Percentiles rank a stretch among this genome's conserved stretches.
Conservation (phyloP, 192 early-diverging fungal species). For the Coemansia umbellata region DNA sequence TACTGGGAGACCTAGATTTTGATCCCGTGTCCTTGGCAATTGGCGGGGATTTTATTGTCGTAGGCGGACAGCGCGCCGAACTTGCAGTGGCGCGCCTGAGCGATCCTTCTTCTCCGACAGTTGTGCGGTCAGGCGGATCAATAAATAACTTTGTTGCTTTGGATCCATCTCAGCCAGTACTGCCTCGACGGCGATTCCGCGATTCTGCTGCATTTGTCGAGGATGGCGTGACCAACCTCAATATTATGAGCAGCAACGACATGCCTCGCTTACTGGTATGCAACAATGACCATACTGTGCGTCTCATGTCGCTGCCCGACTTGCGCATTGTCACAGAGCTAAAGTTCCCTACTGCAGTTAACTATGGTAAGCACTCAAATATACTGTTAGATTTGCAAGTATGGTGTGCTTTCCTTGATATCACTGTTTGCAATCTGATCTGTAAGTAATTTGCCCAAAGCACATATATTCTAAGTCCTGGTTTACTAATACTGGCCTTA, state of each 20-base stretch:
- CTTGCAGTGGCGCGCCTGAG: conserved; percentile 63
- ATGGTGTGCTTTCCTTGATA: too few relatives aligned
- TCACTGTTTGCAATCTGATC: too few relatives aligned
- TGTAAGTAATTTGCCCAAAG: background rate
- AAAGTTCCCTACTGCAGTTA: conserved; percentile 84
- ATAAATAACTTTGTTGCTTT: conserved; percentile 49
- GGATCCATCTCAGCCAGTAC: conserved; percentile 20
- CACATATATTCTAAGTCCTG: background rate
- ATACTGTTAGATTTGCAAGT: too few relatives aligned
- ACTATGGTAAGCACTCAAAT: conserved; percentile 67
- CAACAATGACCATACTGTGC: conserved; percentile 94
- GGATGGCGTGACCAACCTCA: conserved; percentile 85
- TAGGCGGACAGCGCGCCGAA: conserved; percentile 87
- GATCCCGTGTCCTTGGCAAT: conserved; percentile 73
- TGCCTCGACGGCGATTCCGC: conserved; percentile 33
- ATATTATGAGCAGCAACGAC: conserved; percentile 29
- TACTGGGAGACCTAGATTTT: conserved; percentile 73
- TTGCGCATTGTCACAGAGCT: conserved; percentile 72
- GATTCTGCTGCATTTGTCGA: conserved; percentile 54
- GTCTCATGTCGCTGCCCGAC: conserved; percentile 78
- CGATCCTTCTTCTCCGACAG: conserved; percentile 21
- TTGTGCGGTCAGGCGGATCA: conserved; percentile 34
- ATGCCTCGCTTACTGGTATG: conserved; percentile 77
- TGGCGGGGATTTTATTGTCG: conserved; percentile 80
- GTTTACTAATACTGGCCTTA: background rate